phyloP scores from a whole-genome alignment of 768 basidiomycete genomes.

The Calocera viscosa region DNA sequence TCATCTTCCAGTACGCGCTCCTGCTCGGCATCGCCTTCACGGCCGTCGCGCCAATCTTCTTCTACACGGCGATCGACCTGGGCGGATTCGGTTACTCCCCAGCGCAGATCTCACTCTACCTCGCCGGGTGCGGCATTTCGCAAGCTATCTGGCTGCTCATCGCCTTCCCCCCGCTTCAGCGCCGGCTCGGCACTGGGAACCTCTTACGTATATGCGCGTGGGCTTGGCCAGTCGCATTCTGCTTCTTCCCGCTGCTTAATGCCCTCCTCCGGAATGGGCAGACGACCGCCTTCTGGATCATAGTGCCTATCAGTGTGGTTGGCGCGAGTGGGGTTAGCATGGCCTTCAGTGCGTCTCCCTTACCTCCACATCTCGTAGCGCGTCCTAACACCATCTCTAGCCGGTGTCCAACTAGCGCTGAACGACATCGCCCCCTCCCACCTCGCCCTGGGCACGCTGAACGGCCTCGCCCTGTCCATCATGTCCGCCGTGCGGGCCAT shows the following conservation, averaged over 20 bases:
- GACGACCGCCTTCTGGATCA: background rate
- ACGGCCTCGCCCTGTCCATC: constrained; percentile 10
- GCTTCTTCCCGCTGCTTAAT: constrained; percentile 9
- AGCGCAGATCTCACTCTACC: constrained; percentile 30
- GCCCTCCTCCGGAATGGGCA: constrained; percentile 2
- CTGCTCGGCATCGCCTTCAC: constrained; percentile 9
- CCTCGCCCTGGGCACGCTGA: constrained; percentile 8
- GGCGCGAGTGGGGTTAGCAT: background rate
- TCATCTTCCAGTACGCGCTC: constrained; percentile 9
- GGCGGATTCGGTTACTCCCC: constrained; percentile 32
- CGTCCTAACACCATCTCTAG: background rate
- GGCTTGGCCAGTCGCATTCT: constrained; percentile 2
- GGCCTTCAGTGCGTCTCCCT: background rate
- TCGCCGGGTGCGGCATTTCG: constrained; percentile 30
- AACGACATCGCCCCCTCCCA: constrained; percentile 11
- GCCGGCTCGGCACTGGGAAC: constrained; percentile 7
- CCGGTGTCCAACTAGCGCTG: constrained; percentile 11
- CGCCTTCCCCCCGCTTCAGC: constrained; percentile 8
- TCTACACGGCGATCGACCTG: constrained; percentile 28
- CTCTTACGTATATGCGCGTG: background rate
- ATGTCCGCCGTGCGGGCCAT: constrained; percentile 7
- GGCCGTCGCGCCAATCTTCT: constrained; percentile 27
- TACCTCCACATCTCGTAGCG: background rate
- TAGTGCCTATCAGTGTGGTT: background rate
- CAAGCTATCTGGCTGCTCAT: constrained; percentile 21